Evolutionary conservation across 2,329 filamentous ascomycete species (phyloP).

Genomic region (Colletotrichum coccodes): DNA sequence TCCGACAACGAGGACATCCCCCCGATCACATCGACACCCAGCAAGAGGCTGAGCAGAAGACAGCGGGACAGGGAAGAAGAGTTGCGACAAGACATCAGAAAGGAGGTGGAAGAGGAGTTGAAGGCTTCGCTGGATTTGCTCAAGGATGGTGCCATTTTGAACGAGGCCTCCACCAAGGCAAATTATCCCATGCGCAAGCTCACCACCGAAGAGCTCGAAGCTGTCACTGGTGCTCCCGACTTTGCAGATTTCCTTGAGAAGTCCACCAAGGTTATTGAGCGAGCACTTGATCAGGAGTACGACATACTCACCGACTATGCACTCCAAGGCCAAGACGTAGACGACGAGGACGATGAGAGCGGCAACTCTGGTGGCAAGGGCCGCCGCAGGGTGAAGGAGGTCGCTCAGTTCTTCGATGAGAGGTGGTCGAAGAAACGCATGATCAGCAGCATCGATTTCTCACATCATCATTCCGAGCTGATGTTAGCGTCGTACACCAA

Average conservation of each 20-base stretch:
- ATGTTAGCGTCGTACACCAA: constrained; percentile 96
- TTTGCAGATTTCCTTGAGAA: constrained; percentile 96
- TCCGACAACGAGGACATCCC: constrained; percentile 72
- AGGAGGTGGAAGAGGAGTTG: constrained; percentile 93
- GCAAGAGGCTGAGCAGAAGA: constrained; percentile 81
- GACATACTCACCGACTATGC: constrained; percentile 97
- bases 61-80: constrained; percentile 89
- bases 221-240: constrained; percentile 90
- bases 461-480: constrained; percentile 92
- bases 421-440: constrained; percentile 98
- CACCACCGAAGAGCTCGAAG: constrained; percentile 85
- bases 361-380: constrained; percentile 78
- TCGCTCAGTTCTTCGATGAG: constrained; percentile 93
- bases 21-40: constrained; percentile 66
- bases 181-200: constrained; percentile 85
- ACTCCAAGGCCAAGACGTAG: constrained; percentile 76
- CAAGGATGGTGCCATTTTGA: constrained; percentile 59
- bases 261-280: constrained; percentile 96
- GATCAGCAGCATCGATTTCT: constrained; percentile 96
- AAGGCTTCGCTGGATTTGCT: constrained; percentile 74
- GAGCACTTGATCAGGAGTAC: constrained; percentile 94
- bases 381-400: constrained; percentile 82
- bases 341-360: constrained; percentile 84
- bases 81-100: constrained; percentile 82
- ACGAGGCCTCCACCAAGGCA: constrained; percentile 51